These are phyloP conservation scores for Martensiomyces pterosporus DNA, from an alignment of 192 early-diverging fungal species.

Conservation along the genomic window DNA sequence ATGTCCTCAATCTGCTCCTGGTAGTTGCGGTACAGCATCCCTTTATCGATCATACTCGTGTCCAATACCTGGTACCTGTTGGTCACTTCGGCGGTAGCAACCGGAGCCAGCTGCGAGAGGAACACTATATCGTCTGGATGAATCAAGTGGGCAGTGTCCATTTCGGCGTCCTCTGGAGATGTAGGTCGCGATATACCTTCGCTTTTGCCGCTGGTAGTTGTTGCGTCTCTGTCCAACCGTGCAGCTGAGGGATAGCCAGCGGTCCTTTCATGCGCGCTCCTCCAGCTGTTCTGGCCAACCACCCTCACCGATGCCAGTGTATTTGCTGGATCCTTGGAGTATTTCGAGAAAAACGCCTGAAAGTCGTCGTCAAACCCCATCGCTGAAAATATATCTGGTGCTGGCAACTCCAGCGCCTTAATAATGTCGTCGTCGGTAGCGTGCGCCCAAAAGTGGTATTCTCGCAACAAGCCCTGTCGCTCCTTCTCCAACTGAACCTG, in stretches of 20 bases:
- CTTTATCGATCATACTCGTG: constrained; percentile 19
- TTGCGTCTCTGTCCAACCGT: no score
- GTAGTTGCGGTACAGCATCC: constrained; percentile 12
- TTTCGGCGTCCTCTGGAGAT: constrained; percentile 5
- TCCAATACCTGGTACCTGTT: constrained; percentile 6
- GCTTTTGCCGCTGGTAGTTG: no score
- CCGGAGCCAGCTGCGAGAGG: constrained; percentile 26
- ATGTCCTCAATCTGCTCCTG: constrained; percentile 32
- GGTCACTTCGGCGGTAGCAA: constrained; percentile 20
- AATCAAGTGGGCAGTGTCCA: constrained; percentile 1
- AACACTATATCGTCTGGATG: constrained; percentile 40
- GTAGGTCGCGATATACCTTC: no score
- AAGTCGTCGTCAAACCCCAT: constrained; percentile 9
- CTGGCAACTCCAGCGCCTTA: constrained; percentile 3
- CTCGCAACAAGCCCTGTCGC: constrained; percentile 16
- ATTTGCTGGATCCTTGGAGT: constrained; percentile 9
- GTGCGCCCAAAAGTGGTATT: constrained; percentile 31
- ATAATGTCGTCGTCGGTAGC: constrained; percentile 13
- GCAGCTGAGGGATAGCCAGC: no score
- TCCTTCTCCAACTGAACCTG: constrained; percentile 16
- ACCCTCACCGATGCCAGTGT: constrained; percentile 9
- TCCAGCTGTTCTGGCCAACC: constrained; percentile 13
- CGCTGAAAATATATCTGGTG: no score
- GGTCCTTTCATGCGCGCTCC: no score
- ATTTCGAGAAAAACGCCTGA: constrained; percentile 17